Evolutionary conservation across 2,329 filamentous ascomycete genomes (phyloP).

Genomic region (Lecanosticta acicola): DNA sequence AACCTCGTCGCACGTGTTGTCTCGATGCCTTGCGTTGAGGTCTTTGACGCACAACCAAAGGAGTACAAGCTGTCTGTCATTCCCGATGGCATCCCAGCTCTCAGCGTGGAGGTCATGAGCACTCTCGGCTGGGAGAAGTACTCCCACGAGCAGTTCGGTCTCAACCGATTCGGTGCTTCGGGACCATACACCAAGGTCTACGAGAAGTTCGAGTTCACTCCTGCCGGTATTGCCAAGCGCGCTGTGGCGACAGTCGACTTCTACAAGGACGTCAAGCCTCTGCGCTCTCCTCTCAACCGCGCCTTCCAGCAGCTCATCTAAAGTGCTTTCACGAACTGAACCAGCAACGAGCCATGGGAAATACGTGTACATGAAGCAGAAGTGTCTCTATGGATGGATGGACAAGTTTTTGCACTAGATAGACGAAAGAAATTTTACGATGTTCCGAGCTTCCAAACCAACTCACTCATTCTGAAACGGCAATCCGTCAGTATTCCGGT

Average conservation of each 20-base stretch:
- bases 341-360: neutral
- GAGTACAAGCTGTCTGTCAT: conserved; percentile 90
- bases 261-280: conserved; percentile 85
- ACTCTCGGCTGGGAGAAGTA: conserved; percentile 99
- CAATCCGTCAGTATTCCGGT: neutral
- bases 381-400: neutral
- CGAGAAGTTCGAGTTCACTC: conserved; percentile 99
- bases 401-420: neutral
- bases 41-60: conserved; percentile 90
- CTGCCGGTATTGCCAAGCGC: conserved; percentile 93
- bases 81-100: conserved; percentile 84
- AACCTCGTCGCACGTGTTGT: conserved; percentile 84
- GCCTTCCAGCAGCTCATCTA: conserved; percentile 97
- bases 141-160: conserved; percentile 97
- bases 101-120: conserved; percentile 94
- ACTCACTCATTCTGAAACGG: neutral
- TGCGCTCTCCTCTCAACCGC: conserved; percentile 92
- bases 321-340: conserved; percentile 4
- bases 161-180: conserved; percentile 97
- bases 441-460: neutral
- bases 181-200: conserved; percentile 98
- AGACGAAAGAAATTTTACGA: conserved; percentile 11
- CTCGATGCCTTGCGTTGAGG: conserved; percentile 93
- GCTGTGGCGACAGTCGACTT: conserved; percentile 88
- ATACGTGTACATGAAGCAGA: neutral